Evolutionary conservation across 139 green algal genomes (phyloP), one percentile per base, ranked within the genome.

Genomic region (Chlorella sp.): DNA sequence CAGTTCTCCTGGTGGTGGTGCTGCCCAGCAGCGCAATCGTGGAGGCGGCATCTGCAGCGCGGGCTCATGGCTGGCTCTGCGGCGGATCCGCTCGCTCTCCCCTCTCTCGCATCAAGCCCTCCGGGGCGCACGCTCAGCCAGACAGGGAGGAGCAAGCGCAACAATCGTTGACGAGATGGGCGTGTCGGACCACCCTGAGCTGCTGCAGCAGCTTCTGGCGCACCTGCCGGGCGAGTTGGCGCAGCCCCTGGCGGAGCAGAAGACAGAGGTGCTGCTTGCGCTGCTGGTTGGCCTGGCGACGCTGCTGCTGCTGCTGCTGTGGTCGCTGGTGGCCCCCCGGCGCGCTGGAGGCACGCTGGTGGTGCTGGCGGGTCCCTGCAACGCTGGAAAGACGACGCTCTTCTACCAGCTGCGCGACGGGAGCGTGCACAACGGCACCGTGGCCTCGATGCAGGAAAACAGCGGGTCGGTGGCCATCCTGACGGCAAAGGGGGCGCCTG

Each of bases 321-420:
- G 22, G 4, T 20, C 27, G 17, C 27, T 64, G 55, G 4, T 64
- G 4, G 24, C 4, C 22, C 27, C 55, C 55, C 22, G 27, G 22
- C 17, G 24, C 20, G 4, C 20, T 4, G 4, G 63, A 1, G 63
- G 63, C 31, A 62, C 66, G 24, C 29, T 63, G 30, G 55, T 94
- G 2, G 65, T 95, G 20, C 20, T 95, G 20, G 73, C 89, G 20
- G 91, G 91, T 0, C 89, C 90, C 1, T 81, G 74, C 61, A 86
- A 87, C 31, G 74, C 77, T 0, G 91, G 91, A 31, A 96, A 96
- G 73, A 95, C 90, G 4, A 89, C 87, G 5, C 70, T 96, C 14
- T 96, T 93, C 75, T 81, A 86, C 23, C 80, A 82, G 69, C 77
- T 96, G 24, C 71, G 61, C n/a, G 81, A 93, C 49, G 84, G 82